Evolutionary conservation across 257 asterid genomes (phyloP).

Genomic region (Anisodus tanguticus): DNA sequence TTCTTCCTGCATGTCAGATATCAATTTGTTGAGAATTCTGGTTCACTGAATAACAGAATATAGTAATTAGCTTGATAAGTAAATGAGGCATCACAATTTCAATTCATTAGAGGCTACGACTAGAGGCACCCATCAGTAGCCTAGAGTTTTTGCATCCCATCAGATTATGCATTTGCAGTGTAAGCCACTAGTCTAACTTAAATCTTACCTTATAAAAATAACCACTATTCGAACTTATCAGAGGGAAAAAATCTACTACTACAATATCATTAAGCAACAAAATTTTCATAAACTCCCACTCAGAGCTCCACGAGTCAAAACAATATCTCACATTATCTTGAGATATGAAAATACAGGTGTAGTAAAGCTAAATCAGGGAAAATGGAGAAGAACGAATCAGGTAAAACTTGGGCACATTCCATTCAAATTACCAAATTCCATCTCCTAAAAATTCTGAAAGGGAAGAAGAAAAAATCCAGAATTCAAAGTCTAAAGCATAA

Average conservation of each 20-base stretch:
- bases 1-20: neutral
- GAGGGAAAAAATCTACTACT: neutral
- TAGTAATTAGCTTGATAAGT: neutral
- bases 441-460: neutral
- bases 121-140: neutral
- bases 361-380: neutral
- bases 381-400: neutral
- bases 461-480: neutral
- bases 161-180: neutral
- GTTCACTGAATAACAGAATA: neutral
- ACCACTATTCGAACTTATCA: neutral
- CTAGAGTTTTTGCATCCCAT: neutral
- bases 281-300: neutral
- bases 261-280: neutral
- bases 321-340: neutral
- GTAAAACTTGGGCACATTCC: neutral
- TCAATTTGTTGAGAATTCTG: neutral
- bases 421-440: neutral
- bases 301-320: neutral
- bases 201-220: too few species aligned
- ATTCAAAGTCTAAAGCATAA: neutral
- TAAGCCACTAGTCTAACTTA: neutral
- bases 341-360: neutral
- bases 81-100: neutral
- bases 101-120: neutral